These are phyloP conservation scores for Boletus sp. DNA, from an alignment of 768 basidiomycete genomes.

Conservation along the genomic window DNA sequence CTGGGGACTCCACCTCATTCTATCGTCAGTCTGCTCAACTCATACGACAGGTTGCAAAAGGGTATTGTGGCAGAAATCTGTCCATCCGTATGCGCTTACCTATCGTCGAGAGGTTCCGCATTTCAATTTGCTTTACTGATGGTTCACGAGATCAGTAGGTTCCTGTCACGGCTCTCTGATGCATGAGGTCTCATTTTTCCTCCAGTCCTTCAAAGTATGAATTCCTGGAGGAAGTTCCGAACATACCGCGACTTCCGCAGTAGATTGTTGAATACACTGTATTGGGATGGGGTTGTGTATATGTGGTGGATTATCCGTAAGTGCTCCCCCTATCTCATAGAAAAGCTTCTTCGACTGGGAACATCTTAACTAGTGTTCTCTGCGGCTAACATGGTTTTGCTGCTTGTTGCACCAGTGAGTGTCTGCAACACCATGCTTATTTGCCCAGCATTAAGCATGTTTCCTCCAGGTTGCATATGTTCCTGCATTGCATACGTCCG, in stretches of 20 bases:
- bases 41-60: neutral
- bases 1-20: constrained; percentile 11
- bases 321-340: neutral
- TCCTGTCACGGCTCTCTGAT: neutral
- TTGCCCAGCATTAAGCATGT: neutral
- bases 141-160: constrained; percentile 21
- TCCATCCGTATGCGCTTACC: constrained; percentile 12
- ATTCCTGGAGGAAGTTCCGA: constrained; percentile 21
- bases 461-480: constrained; percentile 8
- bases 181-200: neutral
- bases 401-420: constrained; percentile 19
- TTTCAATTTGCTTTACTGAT: constrained; percentile 15
- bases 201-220: constrained; percentile 23
- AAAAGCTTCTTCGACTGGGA: neutral
- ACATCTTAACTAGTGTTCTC: constrained; percentile 9
- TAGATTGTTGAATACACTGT: constrained; percentile 16
- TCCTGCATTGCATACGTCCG: constrained; percentile 21
- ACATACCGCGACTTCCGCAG: constrained; percentile 18
- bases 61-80: constrained; percentile 7
- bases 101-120: constrained; percentile 9
- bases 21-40: constrained; percentile 15
- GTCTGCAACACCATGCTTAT: neutral
- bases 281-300: constrained; percentile 27
- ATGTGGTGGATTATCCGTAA: constrained; percentile 23
- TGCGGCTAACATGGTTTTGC: constrained; percentile 12